Conservation (phyloP, 441 rosid species). For the Populus tomentosa region DNA sequence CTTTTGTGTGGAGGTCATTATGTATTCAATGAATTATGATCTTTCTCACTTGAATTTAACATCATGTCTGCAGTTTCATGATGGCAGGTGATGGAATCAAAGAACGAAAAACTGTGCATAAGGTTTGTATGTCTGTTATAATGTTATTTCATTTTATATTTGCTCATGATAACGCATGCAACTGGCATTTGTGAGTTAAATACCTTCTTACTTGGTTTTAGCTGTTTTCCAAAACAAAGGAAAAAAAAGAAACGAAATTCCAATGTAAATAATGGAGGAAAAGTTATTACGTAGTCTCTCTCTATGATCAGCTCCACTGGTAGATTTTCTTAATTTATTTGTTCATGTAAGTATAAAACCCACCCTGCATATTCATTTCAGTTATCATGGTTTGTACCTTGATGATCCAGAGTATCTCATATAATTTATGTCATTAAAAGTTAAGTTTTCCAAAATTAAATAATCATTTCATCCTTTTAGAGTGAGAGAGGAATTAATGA, state of each 20-base stretch:
- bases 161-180: not conserved
- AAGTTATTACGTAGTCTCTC: not conserved
- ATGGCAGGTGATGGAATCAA: slow-evolving; percentile 88
- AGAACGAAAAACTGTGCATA: slow-evolving; percentile 45
- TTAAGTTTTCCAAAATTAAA: not conserved
- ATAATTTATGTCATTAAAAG: not conserved
- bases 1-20: not conserved
- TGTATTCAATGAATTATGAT: not conserved
- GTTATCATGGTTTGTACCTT: not conserved
- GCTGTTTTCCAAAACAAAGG: not conserved
- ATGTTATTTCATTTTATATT: slow-evolving; percentile 1
- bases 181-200: not conserved
- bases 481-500: not conserved
- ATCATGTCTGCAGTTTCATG: slow-evolving; percentile 58
- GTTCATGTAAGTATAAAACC: not conserved
- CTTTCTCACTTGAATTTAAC: not conserved
- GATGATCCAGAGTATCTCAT: not conserved
- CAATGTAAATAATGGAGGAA: not conserved
- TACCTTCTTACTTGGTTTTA: not conserved
- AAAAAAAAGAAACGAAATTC: not conserved
- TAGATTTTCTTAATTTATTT: not conserved
- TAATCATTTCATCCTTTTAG: not conserved
- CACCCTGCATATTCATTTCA: not conserved
- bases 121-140: slow-evolving; percentile 36
- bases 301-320: not conserved